Conservation (phyloP, 352 stramenopile species). For the Phytophthora pinifolia region DNA sequence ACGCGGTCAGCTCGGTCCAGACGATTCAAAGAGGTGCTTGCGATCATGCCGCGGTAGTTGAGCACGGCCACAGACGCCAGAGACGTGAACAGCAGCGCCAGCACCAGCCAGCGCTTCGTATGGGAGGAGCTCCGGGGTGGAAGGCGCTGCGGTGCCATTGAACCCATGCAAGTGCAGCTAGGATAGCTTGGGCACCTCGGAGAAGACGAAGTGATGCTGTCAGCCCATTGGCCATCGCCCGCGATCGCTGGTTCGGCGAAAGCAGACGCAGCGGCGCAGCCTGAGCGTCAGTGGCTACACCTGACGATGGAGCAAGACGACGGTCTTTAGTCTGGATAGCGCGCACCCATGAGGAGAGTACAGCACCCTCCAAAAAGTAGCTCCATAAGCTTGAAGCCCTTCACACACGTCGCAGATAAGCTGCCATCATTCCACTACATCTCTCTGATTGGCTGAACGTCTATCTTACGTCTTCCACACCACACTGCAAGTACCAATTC, state of each 20-base stretch:
- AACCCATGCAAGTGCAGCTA: too few species aligned
- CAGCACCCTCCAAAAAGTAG: too few species aligned
- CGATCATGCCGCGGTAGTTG: slow-evolving; percentile 38
- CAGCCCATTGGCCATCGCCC: slow-evolving; percentile 16
- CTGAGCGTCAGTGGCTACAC: neutral
- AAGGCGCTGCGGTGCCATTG: slow-evolving; percentile 8
- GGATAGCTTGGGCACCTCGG: neutral
- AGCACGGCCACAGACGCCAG: slow-evolving; percentile 29
- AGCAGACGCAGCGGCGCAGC: slow-evolving; percentile 11
- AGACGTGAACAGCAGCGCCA: slow-evolving; percentile 23
- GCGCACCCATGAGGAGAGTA: too few species aligned
- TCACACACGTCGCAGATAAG: slow-evolving; percentile 13
- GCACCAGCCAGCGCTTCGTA: slow-evolving; percentile 18
- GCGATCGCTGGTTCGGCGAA: slow-evolving; percentile 17
- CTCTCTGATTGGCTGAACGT: slow-evolving; percentile 5
- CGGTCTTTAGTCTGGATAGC: too few species aligned
- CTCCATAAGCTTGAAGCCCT: too few species aligned
- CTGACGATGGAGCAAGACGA: neutral
- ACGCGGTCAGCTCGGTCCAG: neutral
- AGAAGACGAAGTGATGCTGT: slow-evolving; percentile 4
- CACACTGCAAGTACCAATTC: too few species aligned
- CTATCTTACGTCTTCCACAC: neutral
- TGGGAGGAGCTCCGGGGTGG: neutral
- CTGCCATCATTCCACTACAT: neutral
- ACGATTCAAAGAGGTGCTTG: neutral